phyloP scores from a whole-genome alignment of 2,329 filamentous ascomycete genomes.

The Paraphaeosphaeria sporulosa region DNA sequence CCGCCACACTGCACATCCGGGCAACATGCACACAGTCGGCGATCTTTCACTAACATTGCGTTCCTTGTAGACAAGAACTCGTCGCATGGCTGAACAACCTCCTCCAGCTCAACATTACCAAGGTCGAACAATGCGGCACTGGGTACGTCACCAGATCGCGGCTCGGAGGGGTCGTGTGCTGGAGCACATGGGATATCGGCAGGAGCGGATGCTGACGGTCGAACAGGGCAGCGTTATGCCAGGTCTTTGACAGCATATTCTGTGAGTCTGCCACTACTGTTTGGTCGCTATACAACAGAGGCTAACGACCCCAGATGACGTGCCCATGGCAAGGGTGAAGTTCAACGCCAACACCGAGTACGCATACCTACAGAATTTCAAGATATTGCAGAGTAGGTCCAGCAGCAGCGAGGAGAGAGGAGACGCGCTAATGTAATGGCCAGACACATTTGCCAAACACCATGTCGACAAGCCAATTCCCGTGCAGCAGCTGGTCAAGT shows the following conservation, averaged over 20 bases:
- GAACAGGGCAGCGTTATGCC: slow-evolving; percentile 86
- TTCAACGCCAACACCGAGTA: slow-evolving; percentile 99
- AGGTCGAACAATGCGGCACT: slow-evolving; percentile 98
- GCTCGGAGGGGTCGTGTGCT: slow-evolving; percentile 4
- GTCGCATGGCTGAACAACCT: slow-evolving; percentile 97
- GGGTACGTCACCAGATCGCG: slow-evolving; percentile 69
- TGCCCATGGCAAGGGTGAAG: slow-evolving; percentile 95
- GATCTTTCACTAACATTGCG: slow-evolving; percentile 28
- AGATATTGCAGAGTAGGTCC: slow-evolving; percentile 87
- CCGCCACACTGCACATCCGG: slow-evolving; percentile 21
- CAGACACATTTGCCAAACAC: slow-evolving; percentile 86
- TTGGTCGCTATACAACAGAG: neutral
- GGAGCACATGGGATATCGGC: slow-evolving; percentile 1
- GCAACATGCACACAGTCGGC: slow-evolving; percentile 24
- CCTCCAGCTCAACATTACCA: slow-evolving; percentile 95
- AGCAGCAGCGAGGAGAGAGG: neutral
- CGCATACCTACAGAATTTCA: slow-evolving; percentile 98
- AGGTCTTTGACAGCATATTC: slow-evolving; percentile 98
- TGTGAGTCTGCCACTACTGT: slow-evolving; percentile 55
- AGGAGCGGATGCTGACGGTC: slow-evolving; percentile 29
- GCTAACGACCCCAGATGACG: slow-evolving; percentile 65
- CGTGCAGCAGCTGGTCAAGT: slow-evolving; percentile 89
- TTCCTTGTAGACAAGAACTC: slow-evolving; percentile 80
- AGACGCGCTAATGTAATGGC: neutral
- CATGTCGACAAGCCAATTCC: slow-evolving; percentile 88